Base-by-base conservation (phyloP, 1,284 basidiomycete species). In the Cerioporus squamosus region DNA sequence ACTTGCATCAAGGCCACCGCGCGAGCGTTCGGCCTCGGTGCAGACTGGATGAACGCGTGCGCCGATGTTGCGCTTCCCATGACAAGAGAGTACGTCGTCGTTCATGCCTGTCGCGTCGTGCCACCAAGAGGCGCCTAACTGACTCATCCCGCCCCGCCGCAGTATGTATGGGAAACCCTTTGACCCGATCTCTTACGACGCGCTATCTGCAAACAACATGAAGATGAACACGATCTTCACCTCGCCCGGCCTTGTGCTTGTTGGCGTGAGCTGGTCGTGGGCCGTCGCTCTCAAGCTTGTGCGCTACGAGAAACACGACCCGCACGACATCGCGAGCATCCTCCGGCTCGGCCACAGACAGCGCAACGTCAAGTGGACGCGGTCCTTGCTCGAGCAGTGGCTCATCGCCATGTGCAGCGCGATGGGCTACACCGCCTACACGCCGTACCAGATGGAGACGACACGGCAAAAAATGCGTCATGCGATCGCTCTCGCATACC, bases 31-130 rank as follows among this genome's bases (percentile, higher is more conserved):
- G 64, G 64, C 7, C 69, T 89, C 6, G 87, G 87, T 0, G 74
- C 76, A 38, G 87, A 89, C 68, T 90, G 87, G 87, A 87, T 89
- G 86, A 89, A 89, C 58, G 79, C 82, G 3, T 83, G 86, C 64
- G 83, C 87, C 0, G 87, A 90, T 66, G 77, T 86, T 10, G 84
- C 86, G 1, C 75, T 89, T 44, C 87, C 87, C 14, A 80, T 84
- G 79, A 79, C 82, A 15, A 70, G 69, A 60, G 81, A 86, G 86
- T 88, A 67, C 73, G 86, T 51, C 55, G 49, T 33, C 14, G 36
- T 48, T 36, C 33, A 12, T 10, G 33, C 33, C 10, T 42, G 24
- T 40, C 43, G 48, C 20, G 43, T 38, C 23, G 39, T 40, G 51
- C 51, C 36, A 33, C 46, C 50, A 22, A 15, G 44, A 53, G 24